Conservation (phyloP, 2,329 filamentous ascomycete genomes). For the Ascocoryne sarcoides region DNA sequence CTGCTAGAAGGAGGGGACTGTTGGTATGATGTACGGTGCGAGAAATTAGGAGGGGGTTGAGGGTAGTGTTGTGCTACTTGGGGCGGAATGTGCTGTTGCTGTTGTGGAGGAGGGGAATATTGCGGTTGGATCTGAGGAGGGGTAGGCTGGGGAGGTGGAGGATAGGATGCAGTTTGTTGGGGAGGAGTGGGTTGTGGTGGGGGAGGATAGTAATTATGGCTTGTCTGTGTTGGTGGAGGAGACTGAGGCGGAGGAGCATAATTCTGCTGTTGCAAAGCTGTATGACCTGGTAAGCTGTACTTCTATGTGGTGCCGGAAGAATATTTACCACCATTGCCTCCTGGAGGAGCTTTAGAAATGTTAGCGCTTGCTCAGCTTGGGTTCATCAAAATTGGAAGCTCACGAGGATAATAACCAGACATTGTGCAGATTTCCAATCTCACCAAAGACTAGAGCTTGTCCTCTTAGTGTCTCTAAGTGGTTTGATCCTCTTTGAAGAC, state of each 20-base stretch:
- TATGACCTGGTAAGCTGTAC: slow-evolving; percentile 3
- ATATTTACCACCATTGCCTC: slow-evolving; percentile 19
- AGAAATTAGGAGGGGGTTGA: slow-evolving; percentile 25
- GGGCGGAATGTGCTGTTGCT: slow-evolving; percentile 19
- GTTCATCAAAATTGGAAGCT: slow-evolving; percentile 11
- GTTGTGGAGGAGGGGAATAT: slow-evolving; percentile 12
- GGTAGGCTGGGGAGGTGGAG: slow-evolving; percentile 7
- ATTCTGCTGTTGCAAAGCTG: slow-evolving; percentile 18
- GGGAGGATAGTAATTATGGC: slow-evolving; percentile 27
- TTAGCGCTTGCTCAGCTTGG: slow-evolving; percentile 12
- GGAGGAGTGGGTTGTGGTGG: slow-evolving; percentile 18
- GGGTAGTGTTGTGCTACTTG: slow-evolving; percentile 18
- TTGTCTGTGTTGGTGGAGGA: slow-evolving; percentile 24
- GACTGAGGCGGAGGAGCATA: slow-evolving; percentile 25
- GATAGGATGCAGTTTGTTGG: slow-evolving; percentile 1
- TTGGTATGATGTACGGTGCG: slow-evolving; percentile 28
- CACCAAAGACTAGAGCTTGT: slow-evolving; percentile 3
- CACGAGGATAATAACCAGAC: slow-evolving; percentile 29
- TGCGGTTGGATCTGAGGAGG: slow-evolving; percentile 5
- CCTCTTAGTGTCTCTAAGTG: slow-evolving; percentile 4
- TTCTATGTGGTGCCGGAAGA: not conserved
- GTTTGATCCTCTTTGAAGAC: too few relatives aligned
- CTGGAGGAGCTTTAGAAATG: slow-evolving; percentile 22
- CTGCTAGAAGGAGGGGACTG: slow-evolving; percentile 10
- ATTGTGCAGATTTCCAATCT: slow-evolving; percentile 12